These are phyloP conservation scores for Leccinum griseonigrum DNA, from an alignment of 1,284 basidiomycete genomes.

Conservation along the genomic window DNA sequence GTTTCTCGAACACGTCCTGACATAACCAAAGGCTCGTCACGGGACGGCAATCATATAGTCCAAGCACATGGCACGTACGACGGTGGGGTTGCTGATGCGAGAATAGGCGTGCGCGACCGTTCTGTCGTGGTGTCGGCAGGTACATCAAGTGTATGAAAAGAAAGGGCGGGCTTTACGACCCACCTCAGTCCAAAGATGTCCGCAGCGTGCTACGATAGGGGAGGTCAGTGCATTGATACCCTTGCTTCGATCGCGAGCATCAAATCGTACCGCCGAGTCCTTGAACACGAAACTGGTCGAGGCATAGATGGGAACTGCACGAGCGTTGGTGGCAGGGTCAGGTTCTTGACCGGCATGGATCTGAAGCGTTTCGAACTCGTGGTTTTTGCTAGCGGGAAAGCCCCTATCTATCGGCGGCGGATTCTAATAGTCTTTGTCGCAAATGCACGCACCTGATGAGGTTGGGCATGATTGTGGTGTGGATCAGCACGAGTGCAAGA, in stretches of 20 bases:
- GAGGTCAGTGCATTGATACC: neutral
- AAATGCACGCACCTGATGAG: conserved; percentile 6
- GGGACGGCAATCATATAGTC: neutral
- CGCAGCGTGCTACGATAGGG: conserved; percentile 12
- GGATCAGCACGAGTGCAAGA: too few species aligned
- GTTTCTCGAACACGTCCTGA: conserved; percentile 71
- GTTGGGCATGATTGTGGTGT: too few species aligned
- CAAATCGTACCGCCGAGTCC: conserved; percentile 65
- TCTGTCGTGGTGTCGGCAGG: conserved; percentile 29
- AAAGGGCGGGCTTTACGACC: neutral
- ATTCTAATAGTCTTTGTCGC: too few species aligned
- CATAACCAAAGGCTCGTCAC: neutral
- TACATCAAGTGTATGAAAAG: neutral
- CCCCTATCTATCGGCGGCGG: neutral
- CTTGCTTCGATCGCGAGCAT: neutral
- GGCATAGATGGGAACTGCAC: conserved; percentile 83
- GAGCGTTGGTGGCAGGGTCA: conserved; percentile 72
- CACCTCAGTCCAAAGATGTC: conserved; percentile 16
- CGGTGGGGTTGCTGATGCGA: conserved; percentile 81
- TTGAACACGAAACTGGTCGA: conserved; percentile 80
- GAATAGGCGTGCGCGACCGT: conserved; percentile 72
- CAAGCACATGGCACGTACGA: conserved; percentile 41
- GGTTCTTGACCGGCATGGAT: conserved; percentile 79
- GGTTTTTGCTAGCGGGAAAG: conserved; percentile 23
- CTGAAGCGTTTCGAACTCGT: conserved; percentile 79